Evolutionary conservation across 257 asterid genomes (phyloP).

Genomic region (Apocynum venetum): DNA sequence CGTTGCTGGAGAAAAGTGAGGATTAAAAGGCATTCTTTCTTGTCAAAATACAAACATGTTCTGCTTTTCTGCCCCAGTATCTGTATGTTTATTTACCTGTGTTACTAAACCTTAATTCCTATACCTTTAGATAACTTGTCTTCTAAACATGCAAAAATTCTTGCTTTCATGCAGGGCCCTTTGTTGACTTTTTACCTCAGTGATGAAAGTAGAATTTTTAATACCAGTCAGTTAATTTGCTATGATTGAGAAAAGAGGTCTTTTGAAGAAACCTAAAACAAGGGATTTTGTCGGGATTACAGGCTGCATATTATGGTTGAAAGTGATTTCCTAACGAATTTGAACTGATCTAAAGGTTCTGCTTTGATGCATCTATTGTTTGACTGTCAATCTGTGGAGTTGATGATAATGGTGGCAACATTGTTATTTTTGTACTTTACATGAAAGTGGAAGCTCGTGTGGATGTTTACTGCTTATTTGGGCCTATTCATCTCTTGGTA

Average conservation of each 20-base stretch:
- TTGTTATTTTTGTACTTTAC: slow-evolving; percentile 13
- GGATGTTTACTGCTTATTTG: not conserved
- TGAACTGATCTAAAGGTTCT: slow-evolving; percentile 24
- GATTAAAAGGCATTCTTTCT: slow-evolving; percentile 14
- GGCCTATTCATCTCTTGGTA: not conserved
- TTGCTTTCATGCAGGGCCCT: slow-evolving; percentile 34
- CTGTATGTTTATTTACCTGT: slow-evolving; percentile 8
- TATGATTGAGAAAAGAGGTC: slow-evolving; percentile 25
- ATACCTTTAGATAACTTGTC: slow-evolving; percentile 22
- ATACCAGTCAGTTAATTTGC: slow-evolving; percentile 21
- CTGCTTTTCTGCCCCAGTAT: not conserved
- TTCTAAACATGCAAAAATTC: slow-evolving; percentile 18
- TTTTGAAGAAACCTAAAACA: slow-evolving; percentile 41
- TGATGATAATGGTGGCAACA: slow-evolving; percentile 12
- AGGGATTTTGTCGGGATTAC: slow-evolving; percentile 24
- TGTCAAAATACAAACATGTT: not conserved
- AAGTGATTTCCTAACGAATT: slow-evolving; percentile 41
- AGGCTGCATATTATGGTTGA: slow-evolving; percentile 24
- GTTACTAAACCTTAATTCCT: slow-evolving; percentile 6
- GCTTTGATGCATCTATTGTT: slow-evolving; percentile 10
- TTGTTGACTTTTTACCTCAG: slow-evolving; percentile 15
- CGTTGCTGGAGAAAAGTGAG: slow-evolving; percentile 21
- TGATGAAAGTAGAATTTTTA: slow-evolving; percentile 14
- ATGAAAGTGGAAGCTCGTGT: not conserved
- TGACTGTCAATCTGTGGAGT: slow-evolving; percentile 16